A percentile compares a stretch with the other conserved stretches of the same genome.
phyloP scores from a whole-genome alignment of 164 flowering plant species.

The Vitis riparia region DNA sequence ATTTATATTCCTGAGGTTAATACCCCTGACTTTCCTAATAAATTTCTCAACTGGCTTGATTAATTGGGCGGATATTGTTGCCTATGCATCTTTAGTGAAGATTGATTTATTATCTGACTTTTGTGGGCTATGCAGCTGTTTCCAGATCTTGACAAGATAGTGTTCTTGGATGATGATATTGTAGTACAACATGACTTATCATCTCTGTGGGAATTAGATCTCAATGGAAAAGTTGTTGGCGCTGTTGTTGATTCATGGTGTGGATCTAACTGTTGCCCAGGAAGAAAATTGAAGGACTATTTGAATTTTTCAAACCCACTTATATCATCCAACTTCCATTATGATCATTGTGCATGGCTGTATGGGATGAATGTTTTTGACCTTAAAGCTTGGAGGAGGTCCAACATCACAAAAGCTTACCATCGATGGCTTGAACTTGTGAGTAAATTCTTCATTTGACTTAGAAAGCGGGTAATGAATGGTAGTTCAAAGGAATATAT shows the following conservation, averaged over 20 bases:
- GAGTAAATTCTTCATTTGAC: constrained; percentile 18
- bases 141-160: constrained; percentile 71
- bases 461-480: neutral
- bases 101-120: constrained; percentile 18
- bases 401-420: constrained; percentile 49
- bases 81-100: neutral
- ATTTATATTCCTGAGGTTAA: constrained; percentile 72
- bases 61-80: neutral
- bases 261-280: constrained; percentile 39
- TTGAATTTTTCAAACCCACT: constrained; percentile 58
- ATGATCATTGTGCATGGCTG: constrained; percentile 59
- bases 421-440: constrained; percentile 66
- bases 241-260: constrained; percentile 54
- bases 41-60: neutral
- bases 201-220: constrained; percentile 63
- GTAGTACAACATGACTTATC: constrained; percentile 74
- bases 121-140: constrained; percentile 52
- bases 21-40: neutral
- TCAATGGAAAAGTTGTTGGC: constrained; percentile 63
- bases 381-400: constrained; percentile 67
- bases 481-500: neutral
- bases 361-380: constrained; percentile 74
- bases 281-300: constrained; percentile 46
- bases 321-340: constrained; percentile 40
- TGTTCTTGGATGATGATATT: constrained; percentile 75